Base-by-base conservation (phyloP, 805 yeast species). In the Nakazawaea ishiwadae region DNA sequence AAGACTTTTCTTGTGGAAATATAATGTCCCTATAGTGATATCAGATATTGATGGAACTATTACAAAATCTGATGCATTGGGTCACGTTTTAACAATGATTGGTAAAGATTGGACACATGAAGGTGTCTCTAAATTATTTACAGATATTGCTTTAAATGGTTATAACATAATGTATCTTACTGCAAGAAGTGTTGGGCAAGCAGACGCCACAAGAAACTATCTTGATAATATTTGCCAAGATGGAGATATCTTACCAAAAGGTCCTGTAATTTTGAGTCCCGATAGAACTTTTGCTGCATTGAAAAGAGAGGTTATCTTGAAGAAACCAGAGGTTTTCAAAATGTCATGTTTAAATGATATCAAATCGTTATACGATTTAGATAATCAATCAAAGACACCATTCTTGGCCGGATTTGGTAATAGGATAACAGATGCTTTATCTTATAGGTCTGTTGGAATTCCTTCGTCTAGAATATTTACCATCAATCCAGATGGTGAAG, bases 31-130 rank as follows among this genome's bases (percentile, higher is more conserved):
- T 1, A 84, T 93, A 31, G 99, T 93, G 5, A 91, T 93, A 19
- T 87, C 96, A 7, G 99, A 93, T 63, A 93, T 93, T 44, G 99
- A 93, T 60, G 99, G 99, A 14, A 93, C 99, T 1, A 93, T 93
- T 50, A 93, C 99, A 14, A 90, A 89, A 61, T 89, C 97, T 1
- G 99, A 93, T 65, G 99, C 99, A 0, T 67, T 93, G 53, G 99
- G 99, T 3, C 99, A 93, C 62, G 91, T 93, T 2, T 68, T 93
- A 60, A 89, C 93, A 14, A 80, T 91, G 79, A 68, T 93, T 28
- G 99, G 99, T 4, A 77, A 88, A 51, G 99, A 93, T 65, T 93
- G 99, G 99, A 93, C 99, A 0, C 99, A 93, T 59, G 77, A 80
- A 2, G 99, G 99, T 24, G 99, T 93, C 31, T 96, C 97, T 2